Conservation (phyloP, 208 protist genomes). For the Endotrypanum monterogeii region DNA sequence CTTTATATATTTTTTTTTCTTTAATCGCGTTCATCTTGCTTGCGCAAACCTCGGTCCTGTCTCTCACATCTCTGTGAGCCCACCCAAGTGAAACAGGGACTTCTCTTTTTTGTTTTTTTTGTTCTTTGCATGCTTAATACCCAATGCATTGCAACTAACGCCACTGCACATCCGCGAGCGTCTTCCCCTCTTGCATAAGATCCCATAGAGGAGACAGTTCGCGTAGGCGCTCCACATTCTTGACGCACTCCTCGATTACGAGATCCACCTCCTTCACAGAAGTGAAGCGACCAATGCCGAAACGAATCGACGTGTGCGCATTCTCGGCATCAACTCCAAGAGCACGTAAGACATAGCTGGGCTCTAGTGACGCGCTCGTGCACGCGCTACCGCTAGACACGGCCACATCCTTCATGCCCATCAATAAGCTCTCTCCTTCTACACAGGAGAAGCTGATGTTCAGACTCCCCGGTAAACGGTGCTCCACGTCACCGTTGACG, state of each 20-base stretch:
- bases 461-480: slow-evolving; percentile 95
- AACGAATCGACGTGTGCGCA: slow-evolving; percentile 99
- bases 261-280: slow-evolving; percentile 96
- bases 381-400: slow-evolving; percentile 98
- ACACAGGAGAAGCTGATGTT: slow-evolving; percentile 99
- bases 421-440: slow-evolving; percentile 98
- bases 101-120: not conserved
- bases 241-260: slow-evolving; percentile 87
- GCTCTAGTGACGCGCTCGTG: slow-evolving; percentile 99
- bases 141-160: slow-evolving; percentile 34
- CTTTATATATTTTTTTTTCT: no score
- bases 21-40: not conserved
- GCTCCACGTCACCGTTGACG: slow-evolving; percentile 94
- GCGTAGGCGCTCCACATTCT: slow-evolving; percentile 95
- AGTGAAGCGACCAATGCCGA: slow-evolving; percentile 98
- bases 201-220: slow-evolving; percentile 99
- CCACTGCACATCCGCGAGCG: slow-evolving; percentile 87
- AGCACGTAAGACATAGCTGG: slow-evolving; percentile 98
- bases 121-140: not conserved
- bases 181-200: slow-evolving; percentile 97
- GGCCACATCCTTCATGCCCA: slow-evolving; percentile 97
- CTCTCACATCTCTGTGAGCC: not conserved
- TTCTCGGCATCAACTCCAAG: slow-evolving; percentile 98
- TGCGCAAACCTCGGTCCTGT: not conserved
- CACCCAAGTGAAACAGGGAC: not conserved